These are phyloP conservation scores for Candida tunisiensis DNA, from an alignment of 1,139 yeast genomes.

Conservation along the genomic window DNA sequence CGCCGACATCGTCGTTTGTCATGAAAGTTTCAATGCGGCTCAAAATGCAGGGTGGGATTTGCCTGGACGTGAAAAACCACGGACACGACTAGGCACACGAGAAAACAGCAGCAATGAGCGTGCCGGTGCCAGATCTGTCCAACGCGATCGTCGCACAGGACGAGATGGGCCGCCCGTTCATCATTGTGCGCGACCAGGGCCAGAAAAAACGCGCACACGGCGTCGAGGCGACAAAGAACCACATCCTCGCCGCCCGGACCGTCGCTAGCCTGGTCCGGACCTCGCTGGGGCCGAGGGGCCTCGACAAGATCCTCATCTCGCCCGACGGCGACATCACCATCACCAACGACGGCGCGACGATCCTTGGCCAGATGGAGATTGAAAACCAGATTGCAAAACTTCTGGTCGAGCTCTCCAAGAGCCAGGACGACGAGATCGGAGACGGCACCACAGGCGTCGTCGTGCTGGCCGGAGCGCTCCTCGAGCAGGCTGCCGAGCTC, in stretches of 20 bases:
- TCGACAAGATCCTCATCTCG: conserved; percentile 81
- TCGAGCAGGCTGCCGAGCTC: conserved; percentile 88
- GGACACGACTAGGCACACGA: background rate
- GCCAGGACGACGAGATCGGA: conserved; percentile 98
- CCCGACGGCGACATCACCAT: conserved; percentile 98
- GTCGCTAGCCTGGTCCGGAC: conserved; percentile 88
- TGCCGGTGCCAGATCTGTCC: conserved; percentile 87
- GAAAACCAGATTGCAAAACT: conserved; percentile 94
- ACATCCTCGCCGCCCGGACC: conserved; percentile 89
- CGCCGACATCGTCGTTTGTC: conserved; percentile 47
- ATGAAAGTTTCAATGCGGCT: background rate
- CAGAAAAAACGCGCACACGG: conserved; percentile 81
- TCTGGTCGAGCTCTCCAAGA: conserved; percentile 80
- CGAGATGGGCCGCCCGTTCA: conserved; percentile 97
- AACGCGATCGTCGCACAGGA: conserved; percentile 98
- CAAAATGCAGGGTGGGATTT: background rate
- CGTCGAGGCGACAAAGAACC: conserved; percentile 81
- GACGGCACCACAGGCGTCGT: conserved; percentile 99
- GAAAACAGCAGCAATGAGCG: conserved; percentile 14
- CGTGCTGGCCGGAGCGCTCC: conserved; percentile 82
- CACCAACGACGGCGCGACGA: conserved; percentile 97
- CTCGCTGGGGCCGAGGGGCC: conserved; percentile 94
- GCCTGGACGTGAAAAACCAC: too few relatives aligned
- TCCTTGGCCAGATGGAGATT: conserved; percentile 87
- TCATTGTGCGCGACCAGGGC: conserved; percentile 95